Percentiles rank a stretch among this genome's conserved stretches.
Conservation (phyloP, 2,329 filamentous ascomycete species). For the Cadophora malorum region DNA sequence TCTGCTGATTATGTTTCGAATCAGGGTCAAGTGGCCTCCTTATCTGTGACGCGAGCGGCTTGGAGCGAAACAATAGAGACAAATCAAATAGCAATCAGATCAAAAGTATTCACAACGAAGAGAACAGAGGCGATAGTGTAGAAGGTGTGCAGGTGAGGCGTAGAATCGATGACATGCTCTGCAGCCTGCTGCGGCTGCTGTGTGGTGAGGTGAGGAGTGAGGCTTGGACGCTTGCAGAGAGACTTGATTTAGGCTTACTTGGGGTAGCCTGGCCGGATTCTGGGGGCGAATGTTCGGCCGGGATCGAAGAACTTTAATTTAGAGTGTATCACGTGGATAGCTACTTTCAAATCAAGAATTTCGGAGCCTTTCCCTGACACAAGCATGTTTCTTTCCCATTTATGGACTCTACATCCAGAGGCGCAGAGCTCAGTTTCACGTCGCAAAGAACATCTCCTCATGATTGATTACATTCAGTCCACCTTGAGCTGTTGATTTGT, state of each 20-base stretch:
- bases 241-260: background rate
- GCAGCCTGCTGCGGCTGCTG: constrained; percentile 22
- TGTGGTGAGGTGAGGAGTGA: constrained; percentile 8
- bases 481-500: too few species aligned
- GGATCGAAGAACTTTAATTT: constrained; percentile 2
- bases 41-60: constrained; percentile 25
- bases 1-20: constrained; percentile 5
- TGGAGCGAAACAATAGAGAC: background rate
- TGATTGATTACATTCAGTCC: background rate
- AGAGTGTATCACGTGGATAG: background rate
- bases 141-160: background rate
- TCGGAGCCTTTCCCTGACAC: too few species aligned
- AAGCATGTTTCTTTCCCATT: too few species aligned
- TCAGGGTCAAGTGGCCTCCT: constrained; percentile 16
- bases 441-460: too few species aligned
- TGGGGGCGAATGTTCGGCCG: background rate
- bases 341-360: too few species aligned
- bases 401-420: too few species aligned
- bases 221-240: constrained; percentile 1
- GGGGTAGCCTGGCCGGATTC: background rate
- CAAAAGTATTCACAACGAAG: constrained; percentile 17
- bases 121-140: background rate
- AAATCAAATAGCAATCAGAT: background rate
- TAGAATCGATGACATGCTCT: constrained; percentile 25
- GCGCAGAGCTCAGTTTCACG: too few species aligned